A percentile compares a stretch with the other conserved stretches of the same genome.
phyloP scores from a whole-genome alignment of 805 yeast species.

The Kluyveromyces wickerhamii region DNA sequence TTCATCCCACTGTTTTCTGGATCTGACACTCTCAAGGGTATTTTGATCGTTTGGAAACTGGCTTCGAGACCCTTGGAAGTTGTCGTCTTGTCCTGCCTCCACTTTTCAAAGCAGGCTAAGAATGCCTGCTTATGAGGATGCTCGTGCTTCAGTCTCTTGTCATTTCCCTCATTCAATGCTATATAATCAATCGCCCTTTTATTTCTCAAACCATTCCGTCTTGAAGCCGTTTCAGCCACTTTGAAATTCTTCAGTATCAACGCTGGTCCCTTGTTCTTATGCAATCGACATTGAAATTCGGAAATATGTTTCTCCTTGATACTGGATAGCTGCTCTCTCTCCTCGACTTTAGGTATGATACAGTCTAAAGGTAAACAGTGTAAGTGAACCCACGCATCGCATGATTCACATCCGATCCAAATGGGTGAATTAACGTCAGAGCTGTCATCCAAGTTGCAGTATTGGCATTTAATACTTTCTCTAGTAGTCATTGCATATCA shows the following conservation, averaged over 20 bases:
- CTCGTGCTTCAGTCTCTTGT: slow-evolving; percentile 41
- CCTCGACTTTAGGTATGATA: slow-evolving; percentile 4
- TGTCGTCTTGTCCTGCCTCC: slow-evolving; percentile 13
- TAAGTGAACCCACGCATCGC: slow-evolving; percentile 19
- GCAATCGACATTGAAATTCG: slow-evolving; percentile 11
- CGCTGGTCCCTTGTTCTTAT: slow-evolving; percentile 8
- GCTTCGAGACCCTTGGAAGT: slow-evolving; percentile 11
- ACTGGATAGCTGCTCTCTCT: slow-evolving; percentile 5
- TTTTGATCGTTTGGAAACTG: slow-evolving; percentile 14
- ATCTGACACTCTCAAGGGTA: slow-evolving; percentile 17
- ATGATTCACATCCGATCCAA: slow-evolving; percentile 18
- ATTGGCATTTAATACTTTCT: background rate
- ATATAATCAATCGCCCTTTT: slow-evolving; percentile 61
- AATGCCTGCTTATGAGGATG: slow-evolving; percentile 47
- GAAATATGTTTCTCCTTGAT: slow-evolving; percentile 8
- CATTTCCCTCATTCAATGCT: slow-evolving; percentile 69
- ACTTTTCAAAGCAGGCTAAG: slow-evolving; percentile 15
- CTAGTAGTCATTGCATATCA: too few relatives aligned
- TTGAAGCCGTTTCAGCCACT: slow-evolving; percentile 5
- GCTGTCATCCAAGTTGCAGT: slow-evolving; percentile 4
- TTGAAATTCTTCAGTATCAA: background rate
- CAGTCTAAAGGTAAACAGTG: slow-evolving; percentile 13
- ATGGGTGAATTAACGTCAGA: slow-evolving; percentile 2
- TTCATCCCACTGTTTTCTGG: slow-evolving; percentile 19
- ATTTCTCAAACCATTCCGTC: slow-evolving; percentile 49